Percentiles rank a stretch among this genome's conserved stretches.
phyloP scores from a whole-genome alignment of 2,329 filamentous ascomycete genomes.

The Talaromyces funiculosus region DNA sequence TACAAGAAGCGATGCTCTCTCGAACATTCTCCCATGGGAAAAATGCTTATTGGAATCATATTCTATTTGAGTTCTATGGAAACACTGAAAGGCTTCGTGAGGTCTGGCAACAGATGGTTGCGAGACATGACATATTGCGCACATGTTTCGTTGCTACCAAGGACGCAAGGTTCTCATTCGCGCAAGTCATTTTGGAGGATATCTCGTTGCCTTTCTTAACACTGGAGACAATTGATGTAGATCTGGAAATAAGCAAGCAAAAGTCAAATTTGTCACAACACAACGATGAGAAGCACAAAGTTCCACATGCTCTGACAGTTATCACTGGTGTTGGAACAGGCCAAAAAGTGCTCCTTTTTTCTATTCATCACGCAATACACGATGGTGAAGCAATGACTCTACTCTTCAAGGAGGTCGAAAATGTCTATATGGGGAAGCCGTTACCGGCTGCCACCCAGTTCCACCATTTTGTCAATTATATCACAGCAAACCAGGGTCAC shows the following conservation, averaged over 20 bases:
- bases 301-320: conserved; percentile 26
- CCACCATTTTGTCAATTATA: conserved; percentile 57
- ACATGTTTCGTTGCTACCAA: conserved; percentile 68
- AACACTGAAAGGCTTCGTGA: conserved; percentile 47
- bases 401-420: conserved; percentile 66
- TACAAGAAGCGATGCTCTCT: conserved; percentile 84
- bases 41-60: conserved; percentile 65
- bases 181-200: conserved; percentile 61
- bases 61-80: conserved; percentile 56
- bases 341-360: conserved; percentile 35
- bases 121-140: conserved; percentile 68
- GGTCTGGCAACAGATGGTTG: conserved; percentile 59
- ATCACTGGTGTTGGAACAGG: conserved; percentile 16
- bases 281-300: conserved; percentile 19
- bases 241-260: conserved; percentile 45
- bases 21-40: conserved; percentile 42
- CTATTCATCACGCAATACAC: conserved; percentile 77
- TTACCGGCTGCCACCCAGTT: conserved; percentile 54
- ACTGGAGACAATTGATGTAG: conserved; percentile 38
- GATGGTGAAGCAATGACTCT: conserved; percentile 71
- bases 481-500: conserved; percentile 47
- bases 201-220: conserved; percentile 42
- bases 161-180: conserved; percentile 56
- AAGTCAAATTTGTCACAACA: conserved; percentile 21
- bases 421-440: conserved; percentile 43